Conservation (phyloP, 805 yeast genomes). For the Wickerhamiella galacta region DNA sequence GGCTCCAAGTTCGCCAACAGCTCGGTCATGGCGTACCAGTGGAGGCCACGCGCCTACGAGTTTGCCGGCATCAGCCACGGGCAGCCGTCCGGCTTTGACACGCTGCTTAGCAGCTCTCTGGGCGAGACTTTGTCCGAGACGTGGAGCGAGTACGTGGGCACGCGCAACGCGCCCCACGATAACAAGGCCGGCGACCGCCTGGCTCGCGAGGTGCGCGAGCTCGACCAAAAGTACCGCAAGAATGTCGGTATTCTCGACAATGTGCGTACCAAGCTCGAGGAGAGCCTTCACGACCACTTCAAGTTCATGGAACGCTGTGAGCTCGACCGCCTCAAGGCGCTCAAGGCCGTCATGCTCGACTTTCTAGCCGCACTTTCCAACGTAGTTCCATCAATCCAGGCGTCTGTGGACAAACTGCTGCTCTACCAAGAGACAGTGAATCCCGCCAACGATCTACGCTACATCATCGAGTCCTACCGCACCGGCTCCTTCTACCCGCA, state of each 20-base stretch:
- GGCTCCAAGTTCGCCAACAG: slow-evolving; percentile 50
- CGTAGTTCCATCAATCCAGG: slow-evolving; percentile 39
- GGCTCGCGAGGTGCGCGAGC: slow-evolving; percentile 37
- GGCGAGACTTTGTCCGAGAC: slow-evolving; percentile 5
- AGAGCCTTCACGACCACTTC: slow-evolving; percentile 48
- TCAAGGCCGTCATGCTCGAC: slow-evolving; percentile 60
- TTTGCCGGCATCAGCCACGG: slow-evolving; percentile 26
- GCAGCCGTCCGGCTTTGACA: slow-evolving; percentile 4
- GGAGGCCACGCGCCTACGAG: slow-evolving; percentile 56
- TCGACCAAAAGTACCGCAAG: slow-evolving; percentile 40
- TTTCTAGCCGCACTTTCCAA: slow-evolving; percentile 51
- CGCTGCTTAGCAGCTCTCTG: slow-evolving; percentile 2
- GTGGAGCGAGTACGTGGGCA: slow-evolving; percentile 4
- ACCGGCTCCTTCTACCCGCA: slow-evolving; percentile 65
- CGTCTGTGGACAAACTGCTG: slow-evolving; percentile 42
- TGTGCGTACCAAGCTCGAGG: slow-evolving; percentile 58
- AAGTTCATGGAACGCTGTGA: slow-evolving; percentile 73
- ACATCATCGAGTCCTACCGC: slow-evolving; percentile 46
- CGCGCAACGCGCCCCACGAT: slow-evolving; percentile 23
- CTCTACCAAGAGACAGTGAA: slow-evolving; percentile 54
- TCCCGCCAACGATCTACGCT: slow-evolving; percentile 51
- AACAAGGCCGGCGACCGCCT: slow-evolving; percentile 36
- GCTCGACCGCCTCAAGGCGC: slow-evolving; percentile 54
- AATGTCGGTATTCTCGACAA: slow-evolving; percentile 45
- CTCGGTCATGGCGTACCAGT: slow-evolving; percentile 58